Percentiles rank a stretch among this genome's conserved stretches.
Evolutionary conservation across 148 eudicot genomes (phyloP).

Genomic region (Suaeda aralocaspica): DNA sequence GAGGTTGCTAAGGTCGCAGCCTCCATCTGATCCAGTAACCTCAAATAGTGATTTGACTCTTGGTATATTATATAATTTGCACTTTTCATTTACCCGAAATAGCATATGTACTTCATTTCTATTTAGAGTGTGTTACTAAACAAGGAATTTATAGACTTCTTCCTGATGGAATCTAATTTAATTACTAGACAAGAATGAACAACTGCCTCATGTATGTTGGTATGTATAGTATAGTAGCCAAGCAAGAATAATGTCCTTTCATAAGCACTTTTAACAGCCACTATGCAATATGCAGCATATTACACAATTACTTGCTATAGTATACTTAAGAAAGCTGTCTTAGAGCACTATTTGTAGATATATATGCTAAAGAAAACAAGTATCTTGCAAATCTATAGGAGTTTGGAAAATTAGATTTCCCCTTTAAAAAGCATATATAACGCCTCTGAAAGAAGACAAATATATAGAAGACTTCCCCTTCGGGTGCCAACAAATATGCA

Average conservation of each 20-base stretch:
- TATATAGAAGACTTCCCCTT: not conserved
- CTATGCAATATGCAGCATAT: not conserved
- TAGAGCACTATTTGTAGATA: no score
- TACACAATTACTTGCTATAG: not conserved
- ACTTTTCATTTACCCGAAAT: slow-evolving; percentile 5
- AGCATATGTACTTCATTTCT: not conserved
- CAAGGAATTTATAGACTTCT: not conserved
- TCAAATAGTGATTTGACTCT: no score
- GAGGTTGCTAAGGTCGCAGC: not conserved
- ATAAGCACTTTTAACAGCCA: not conserved
- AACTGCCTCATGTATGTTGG: not conserved
- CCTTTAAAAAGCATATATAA: no score
- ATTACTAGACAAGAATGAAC: not conserved
- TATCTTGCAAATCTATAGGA: not conserved
- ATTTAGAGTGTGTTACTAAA: not conserved
- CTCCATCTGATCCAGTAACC: not conserved
- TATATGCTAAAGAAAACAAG: not conserved
- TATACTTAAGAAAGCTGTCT: not conserved
- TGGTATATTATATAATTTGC: not conserved
- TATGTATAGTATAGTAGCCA: no score
- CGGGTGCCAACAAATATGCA: not conserved
- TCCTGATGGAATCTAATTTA: not conserved
- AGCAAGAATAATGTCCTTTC: slow-evolving; percentile 12
- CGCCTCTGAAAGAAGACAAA: not conserved
- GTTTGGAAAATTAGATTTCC: no score